Evolutionary conservation across 2,329 filamentous ascomycete species (phyloP), one percentile per base, ranked within the genome.

Genomic region (Alternaria solani): DNA sequence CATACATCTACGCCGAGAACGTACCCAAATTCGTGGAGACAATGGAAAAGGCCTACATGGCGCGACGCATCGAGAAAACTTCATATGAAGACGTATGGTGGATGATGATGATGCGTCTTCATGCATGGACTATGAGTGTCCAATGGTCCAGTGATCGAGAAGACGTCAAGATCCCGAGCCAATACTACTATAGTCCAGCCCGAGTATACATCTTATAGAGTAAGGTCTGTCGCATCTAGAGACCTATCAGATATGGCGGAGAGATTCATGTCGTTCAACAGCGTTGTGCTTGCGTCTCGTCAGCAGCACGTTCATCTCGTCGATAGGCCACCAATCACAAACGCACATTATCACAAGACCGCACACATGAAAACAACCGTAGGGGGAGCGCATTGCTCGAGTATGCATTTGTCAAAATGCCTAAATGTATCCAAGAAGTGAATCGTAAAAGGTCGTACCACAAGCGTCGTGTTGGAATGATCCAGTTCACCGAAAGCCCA

Each of bases 391-490:
- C 34, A 12, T 14, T 23, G 42, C 49, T 30, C 49, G n/a, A 39
- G n/a, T 5, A 34, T 47, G 42, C 49, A 58, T 54, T 49, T 47
- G 34, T 42, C 41, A 28, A 42, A 26, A 54, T 48, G 49, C 26
- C 14, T 34, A 36, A 26, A 20, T 11, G 30, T 54, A 42, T 55
- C n/a, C 25, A 48, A 51, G 55, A 58, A 58, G 18, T 16, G 42
- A 55, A 58, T 48, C 55, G 34, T 55, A 25, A 55, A 58, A 28
- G 30, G 23, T 58, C 49, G 20, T 58, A n/a, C 23, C 49, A 44
- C 11, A 46, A 25, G 20, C 20, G 38, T 46, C 57, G 11, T 55
- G 14, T 44, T 16, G 28, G 38, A 32, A 46, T 49, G 20, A 55
- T 30, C 51, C 52, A 54, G 20, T 52, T 32, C 57, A 38, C 14